Conservation (phyloP, 2,329 filamentous ascomycete species). For the Ilyonectria mors-panacis region DNA sequence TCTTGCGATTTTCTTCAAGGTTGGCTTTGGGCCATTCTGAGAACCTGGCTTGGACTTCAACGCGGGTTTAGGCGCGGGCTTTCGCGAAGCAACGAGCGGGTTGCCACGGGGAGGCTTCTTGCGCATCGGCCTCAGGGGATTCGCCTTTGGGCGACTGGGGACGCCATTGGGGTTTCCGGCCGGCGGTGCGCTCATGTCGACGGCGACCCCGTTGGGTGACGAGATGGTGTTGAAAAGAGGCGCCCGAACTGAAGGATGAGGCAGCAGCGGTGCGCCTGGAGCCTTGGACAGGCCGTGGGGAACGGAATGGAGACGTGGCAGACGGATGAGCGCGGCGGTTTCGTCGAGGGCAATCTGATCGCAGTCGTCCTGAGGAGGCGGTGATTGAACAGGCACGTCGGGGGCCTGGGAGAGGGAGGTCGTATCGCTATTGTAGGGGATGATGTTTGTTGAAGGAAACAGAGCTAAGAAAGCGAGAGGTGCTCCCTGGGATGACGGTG, state of each 20-base stretch:
- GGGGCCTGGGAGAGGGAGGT: neutral
- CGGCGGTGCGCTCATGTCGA: constrained; percentile 62
- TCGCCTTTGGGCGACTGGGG: constrained; percentile 50
- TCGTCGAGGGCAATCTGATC: constrained; percentile 1
- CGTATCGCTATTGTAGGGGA: constrained; percentile 37
- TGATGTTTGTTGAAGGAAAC: constrained; percentile 32
- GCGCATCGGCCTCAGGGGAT: constrained; percentile 59
- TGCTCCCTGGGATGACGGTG: constrained; percentile 44
- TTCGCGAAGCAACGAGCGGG: constrained; percentile 75
- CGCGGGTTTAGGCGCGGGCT: constrained; percentile 45
- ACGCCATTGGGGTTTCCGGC: constrained; percentile 54
- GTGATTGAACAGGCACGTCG: constrained; percentile 1
- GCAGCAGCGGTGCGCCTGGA: constrained; percentile 31
- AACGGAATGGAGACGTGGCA: constrained; percentile 1
- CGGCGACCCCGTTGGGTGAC: constrained; percentile 10
- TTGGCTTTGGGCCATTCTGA: constrained; percentile 51
- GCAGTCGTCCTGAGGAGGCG: constrained; percentile 15
- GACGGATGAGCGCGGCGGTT: constrained; percentile 5
- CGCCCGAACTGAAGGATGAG: constrained; percentile 19
- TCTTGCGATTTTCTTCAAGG: constrained; percentile 60
- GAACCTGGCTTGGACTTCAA: constrained; percentile 39
- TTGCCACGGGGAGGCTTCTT: constrained; percentile 65
- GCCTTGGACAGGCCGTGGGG: constrained; percentile 9
- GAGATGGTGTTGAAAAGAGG: constrained; percentile 13
- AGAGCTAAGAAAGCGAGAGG: constrained; percentile 6